Conservation (phyloP, 768 basidiomycete genomes). For the Gymnopilus junonius region DNA sequence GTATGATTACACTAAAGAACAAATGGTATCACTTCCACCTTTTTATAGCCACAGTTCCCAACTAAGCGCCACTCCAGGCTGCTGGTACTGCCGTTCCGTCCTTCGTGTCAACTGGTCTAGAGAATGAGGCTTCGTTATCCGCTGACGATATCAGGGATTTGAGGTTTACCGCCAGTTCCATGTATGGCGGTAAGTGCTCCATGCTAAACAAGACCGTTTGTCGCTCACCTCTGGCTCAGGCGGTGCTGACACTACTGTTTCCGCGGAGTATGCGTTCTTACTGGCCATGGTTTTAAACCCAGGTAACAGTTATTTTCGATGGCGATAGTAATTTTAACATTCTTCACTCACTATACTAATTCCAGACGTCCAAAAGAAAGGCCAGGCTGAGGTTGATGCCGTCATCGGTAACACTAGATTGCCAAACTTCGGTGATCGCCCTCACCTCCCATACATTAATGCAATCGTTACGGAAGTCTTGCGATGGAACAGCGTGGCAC, state of each 20-base stretch:
- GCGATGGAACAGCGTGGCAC: conserved; percentile 52
- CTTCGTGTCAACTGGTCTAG: conserved; percentile 46
- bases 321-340: conserved; percentile 5
- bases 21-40: conserved; percentile 42
- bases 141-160: conserved; percentile 41
- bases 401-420: conserved; percentile 42
- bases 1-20: conserved; percentile 45
- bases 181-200: conserved; percentile 45
- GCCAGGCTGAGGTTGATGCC: conserved; percentile 55
- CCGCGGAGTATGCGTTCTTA: conserved; percentile 50
- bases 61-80: conserved; percentile 31
- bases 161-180: conserved; percentile 47
- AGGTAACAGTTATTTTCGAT: conserved; percentile 23
- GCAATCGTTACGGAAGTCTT: conserved; percentile 51
- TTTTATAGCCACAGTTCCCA: not conserved
- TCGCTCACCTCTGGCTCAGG: conserved; percentile 28
- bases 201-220: not conserved
- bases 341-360: conserved; percentile 3
- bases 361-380: conserved; percentile 51
- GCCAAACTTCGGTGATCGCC: conserved; percentile 44
- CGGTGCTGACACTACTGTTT: conserved; percentile 55
- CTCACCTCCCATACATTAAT: conserved; percentile 52
- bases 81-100: conserved; percentile 46
- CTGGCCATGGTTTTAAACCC: conserved; percentile 50
- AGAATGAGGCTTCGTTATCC: conserved; percentile 36